Evolutionary conservation across 805 yeast species (phyloP), one percentile per base, ranked within the genome.

Genomic region (Debaryomyces prosopidis): DNA sequence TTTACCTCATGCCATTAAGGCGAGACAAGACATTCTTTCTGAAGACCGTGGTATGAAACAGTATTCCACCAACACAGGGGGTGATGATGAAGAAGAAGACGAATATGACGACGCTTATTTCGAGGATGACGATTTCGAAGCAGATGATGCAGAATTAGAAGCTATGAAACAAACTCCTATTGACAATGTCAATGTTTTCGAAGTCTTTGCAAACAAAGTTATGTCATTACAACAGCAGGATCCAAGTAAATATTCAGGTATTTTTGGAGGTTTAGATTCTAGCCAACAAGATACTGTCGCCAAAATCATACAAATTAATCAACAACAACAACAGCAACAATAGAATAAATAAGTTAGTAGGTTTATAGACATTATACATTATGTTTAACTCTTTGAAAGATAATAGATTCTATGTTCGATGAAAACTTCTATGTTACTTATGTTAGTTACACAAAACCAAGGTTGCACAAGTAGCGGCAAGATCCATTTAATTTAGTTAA

Each of bases 81-180:
- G 46, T 18, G 63, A 52, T 30, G 66, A 52, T 17, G 68, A 59
- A 30, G 59, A 55, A 4, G 65, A 55, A 36, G 68, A 54, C 2
- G 73, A 62, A 12, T 68, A 66, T n/a, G 64, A 59, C 19, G 68
- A 56, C 30, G 63, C 53, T n/a, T 63, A 59, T 16, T 63, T 52
- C 33, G 62, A 55, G 31, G 65, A 53, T 8, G 71, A 64, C 31
- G 65, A 59, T 15, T 61, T 51, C 19, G 85, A 80, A 52, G 82
- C 81, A 8, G 83, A 81, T 41, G 94, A 86, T 40, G 94, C 87
- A 7, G 75, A 87, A 37, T 82, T 84, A 38, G 97, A 91, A 58
- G 96, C 96, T 8, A 72, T 87, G 59, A 79, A 87, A 19, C 85
- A 84, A 52, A 85, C 92, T 1, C 84, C 95, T 3, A 75, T 94